A percentile compares a stretch with the other conserved stretches of the same genome.
These are phyloP conservation scores for Medicago arabica DNA, from an alignment of 306 rosid genomes.

Conservation along the genomic window DNA sequence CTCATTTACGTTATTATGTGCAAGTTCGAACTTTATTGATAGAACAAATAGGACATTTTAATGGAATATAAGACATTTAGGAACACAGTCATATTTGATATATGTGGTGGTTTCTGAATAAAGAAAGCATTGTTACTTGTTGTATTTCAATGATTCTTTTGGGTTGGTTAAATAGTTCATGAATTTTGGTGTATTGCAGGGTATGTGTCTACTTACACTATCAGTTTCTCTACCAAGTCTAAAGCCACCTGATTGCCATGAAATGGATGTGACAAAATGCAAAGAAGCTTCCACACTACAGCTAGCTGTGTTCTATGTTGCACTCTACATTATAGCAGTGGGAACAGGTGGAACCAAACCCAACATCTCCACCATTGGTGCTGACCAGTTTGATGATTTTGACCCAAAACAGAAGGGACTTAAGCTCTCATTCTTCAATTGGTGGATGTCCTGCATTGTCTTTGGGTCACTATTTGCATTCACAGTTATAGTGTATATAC, in stretches of 20 bases:
- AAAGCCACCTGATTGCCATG: conserved; percentile 51
- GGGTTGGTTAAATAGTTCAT: neutral
- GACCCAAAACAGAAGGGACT: conserved; percentile 72
- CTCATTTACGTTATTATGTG: neutral
- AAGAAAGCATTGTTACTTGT: no score
- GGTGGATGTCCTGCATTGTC: conserved; percentile 93
- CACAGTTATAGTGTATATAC: conserved; percentile 74
- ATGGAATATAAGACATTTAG: no score
- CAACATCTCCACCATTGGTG: conserved; percentile 93
- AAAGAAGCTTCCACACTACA: conserved; percentile 49
- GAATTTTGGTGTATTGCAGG: conserved; percentile 39
- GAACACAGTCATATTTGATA: no score
- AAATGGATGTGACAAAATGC: conserved; percentile 40
- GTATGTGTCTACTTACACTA: conserved; percentile 53
- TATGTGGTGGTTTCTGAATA: no score
- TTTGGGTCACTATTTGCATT: conserved; percentile 80
- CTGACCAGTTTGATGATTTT: conserved; percentile 86
- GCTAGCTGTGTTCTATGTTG: conserved; percentile 48
- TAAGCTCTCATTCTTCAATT: conserved; percentile 88
- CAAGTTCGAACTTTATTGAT: no score
- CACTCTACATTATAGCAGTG: conserved; percentile 69
- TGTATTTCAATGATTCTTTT: neutral
- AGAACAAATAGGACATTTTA: no score
- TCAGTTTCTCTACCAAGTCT: conserved; percentile 54
- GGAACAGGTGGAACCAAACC: conserved; percentile 97